phyloP scores from a whole-genome alignment of 805 yeast genomes.

The Dipodascus albidus region DNA sequence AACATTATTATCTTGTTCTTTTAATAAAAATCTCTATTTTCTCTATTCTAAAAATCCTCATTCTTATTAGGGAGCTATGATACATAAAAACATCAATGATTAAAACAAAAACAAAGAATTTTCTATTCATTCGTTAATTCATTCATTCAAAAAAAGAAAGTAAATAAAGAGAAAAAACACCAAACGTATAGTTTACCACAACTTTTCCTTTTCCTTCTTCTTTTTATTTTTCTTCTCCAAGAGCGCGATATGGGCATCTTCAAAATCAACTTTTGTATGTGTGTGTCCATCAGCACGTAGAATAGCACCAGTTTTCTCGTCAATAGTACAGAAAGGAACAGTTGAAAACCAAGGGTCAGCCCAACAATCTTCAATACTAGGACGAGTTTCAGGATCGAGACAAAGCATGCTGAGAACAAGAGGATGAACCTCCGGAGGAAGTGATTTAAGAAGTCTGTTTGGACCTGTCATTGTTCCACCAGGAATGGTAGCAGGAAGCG shows the following conservation, averaged over 20 bases:
- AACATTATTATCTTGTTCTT: too few relatives aligned
- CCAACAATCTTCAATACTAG: constrained; percentile 44
- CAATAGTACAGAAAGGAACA: constrained; percentile 58
- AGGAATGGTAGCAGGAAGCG: constrained; percentile 20
- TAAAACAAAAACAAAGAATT: not conserved
- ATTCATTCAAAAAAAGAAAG: not conserved
- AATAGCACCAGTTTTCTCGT: constrained; percentile 17
- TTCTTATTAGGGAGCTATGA: not conserved
- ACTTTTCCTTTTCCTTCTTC: constrained; percentile 38
- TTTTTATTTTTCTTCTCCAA: constrained; percentile 57
- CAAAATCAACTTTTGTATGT: constrained; percentile 84
- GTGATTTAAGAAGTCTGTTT: constrained; percentile 48
- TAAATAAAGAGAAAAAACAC: not conserved
- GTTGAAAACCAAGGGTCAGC: constrained; percentile 44
- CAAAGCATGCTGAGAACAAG: constrained; percentile 59
- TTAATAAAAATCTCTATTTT: not conserved
- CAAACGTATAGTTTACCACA: not conserved
- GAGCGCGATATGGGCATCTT: constrained; percentile 91
- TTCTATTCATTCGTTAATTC: not conserved
- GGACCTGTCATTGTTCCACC: constrained; percentile 37
- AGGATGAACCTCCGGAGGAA: constrained; percentile 58
- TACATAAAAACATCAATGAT: not conserved
- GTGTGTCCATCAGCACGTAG: constrained; percentile 49
- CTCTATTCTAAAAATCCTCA: not conserved
- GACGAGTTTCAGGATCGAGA: constrained; percentile 49